A percentile compares a stretch with the other conserved stretches of the same genome.
These are phyloP conservation scores for Fusarium neocosmosporiellum DNA, from an alignment of 2,329 filamentous ascomycete species.

Conservation along the genomic window DNA sequence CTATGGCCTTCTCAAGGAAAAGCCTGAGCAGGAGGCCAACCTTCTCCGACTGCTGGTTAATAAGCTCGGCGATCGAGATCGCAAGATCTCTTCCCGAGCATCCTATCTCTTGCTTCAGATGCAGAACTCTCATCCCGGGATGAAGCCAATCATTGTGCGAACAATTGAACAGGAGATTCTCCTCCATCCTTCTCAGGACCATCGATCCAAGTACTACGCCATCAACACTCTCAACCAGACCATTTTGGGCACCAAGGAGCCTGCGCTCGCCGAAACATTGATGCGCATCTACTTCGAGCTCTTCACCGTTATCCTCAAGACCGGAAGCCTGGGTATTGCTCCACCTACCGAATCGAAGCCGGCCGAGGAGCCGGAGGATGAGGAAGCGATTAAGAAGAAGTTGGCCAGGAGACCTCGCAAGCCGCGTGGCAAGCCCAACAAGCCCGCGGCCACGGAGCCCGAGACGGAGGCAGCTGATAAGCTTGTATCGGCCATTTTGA, in stretches of 20 bases:
- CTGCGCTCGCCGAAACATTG: conserved; percentile 81
- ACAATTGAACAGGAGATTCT: conserved; percentile 89
- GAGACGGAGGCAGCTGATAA: conserved; percentile 83
- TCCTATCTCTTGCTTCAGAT: conserved; percentile 95
- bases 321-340: conserved; percentile 50
- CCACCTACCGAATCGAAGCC: conserved; percentile 59
- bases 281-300: conserved; percentile 92
- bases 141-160: conserved; percentile 90
- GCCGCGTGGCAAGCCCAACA: conserved; percentile 34
- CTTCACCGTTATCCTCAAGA: conserved; percentile 85
- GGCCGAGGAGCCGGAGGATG: conserved; percentile 47
- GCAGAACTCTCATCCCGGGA: conserved; percentile 87
- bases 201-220: conserved; percentile 93
- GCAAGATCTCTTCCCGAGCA: conserved; percentile 93
- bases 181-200: conserved; percentile 86
- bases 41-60: conserved; percentile 91
- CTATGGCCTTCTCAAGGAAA: conserved; percentile 91
- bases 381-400: conserved; percentile 4
- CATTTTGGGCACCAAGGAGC: conserved; percentile 86
- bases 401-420: conserved; percentile 41
- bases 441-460: conserved; percentile 57
- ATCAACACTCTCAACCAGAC: conserved; percentile 98
- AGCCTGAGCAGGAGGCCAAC: conserved; percentile 97
- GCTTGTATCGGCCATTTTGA: conserved; percentile 89
- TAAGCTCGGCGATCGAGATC: conserved; percentile 94